Conservation (phyloP, 208 protist genomes). For the Trichomonas vaginalis region DNA sequence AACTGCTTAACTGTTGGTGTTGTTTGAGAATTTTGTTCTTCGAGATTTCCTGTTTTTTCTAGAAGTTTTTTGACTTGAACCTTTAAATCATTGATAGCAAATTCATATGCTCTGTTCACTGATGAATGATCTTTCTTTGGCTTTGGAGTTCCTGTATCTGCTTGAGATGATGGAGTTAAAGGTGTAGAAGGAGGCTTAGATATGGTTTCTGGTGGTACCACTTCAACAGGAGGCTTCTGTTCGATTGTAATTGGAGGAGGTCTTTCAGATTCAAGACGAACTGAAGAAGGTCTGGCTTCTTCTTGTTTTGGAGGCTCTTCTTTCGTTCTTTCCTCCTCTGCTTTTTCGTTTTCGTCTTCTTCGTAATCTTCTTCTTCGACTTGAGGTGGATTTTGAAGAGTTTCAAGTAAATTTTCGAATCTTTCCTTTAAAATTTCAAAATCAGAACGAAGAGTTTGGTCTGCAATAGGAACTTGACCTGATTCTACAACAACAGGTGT, state of each 20-base stretch:
- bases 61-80: not conserved
- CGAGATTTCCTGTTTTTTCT: not conserved
- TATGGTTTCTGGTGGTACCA: not conserved
- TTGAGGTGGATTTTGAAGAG: not conserved
- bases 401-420: not conserved
- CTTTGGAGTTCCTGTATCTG: not conserved
- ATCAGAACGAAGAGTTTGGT: not conserved
- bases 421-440: constrained; percentile 5
- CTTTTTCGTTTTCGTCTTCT: not conserved
- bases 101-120: not conserved
- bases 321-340: not conserved
- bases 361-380: not conserved
- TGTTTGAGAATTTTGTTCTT: not conserved
- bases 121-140: not conserved
- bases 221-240: not conserved
- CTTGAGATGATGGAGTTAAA: not conserved
- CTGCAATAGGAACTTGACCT: not conserved
- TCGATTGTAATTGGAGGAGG: not conserved
- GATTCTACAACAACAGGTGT: not conserved
- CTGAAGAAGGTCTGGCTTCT: not conserved
- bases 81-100: not conserved
- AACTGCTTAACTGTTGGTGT: not conserved
- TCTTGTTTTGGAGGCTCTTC: not conserved
- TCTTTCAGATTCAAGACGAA: not conserved
- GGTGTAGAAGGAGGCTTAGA: not conserved